Percentiles rank a stretch among this genome's conserved stretches.
phyloP scores from a whole-genome alignment of 164 flowering plant genomes.

The Malania oleifera region DNA sequence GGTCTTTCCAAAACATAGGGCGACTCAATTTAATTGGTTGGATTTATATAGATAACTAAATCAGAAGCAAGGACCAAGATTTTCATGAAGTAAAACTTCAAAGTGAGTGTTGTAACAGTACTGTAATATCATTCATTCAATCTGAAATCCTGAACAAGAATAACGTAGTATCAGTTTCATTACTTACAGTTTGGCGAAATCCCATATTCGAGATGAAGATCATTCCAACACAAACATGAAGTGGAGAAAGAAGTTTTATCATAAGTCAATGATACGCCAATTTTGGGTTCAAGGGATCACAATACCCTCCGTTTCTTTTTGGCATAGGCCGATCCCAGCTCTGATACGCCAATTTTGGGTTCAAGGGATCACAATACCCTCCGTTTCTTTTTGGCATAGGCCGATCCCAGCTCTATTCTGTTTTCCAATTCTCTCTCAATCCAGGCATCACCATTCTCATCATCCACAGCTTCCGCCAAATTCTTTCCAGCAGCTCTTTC shows the following conservation, averaged over 20 bases:
- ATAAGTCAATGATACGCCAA: slow-evolving; percentile 4
- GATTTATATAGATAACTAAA: no score
- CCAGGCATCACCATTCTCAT: slow-evolving; percentile 32
- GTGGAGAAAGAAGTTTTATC: neutral
- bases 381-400: slow-evolving; percentile 22
- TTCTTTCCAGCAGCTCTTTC: slow-evolving; percentile 14
- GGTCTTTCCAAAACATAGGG: no score
- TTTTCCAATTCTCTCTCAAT: slow-evolving; percentile 49
- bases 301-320: slow-evolving; percentile 24
- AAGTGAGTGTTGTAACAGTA: no score
- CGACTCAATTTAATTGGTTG: no score
- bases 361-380: slow-evolving; percentile 12
- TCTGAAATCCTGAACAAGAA: neutral
- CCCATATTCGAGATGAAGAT: neutral
- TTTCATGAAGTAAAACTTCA: no score
- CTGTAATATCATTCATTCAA: no score
- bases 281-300: slow-evolving; percentile 1
- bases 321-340: slow-evolving; percentile 18
- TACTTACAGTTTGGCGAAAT: slow-evolving; percentile 4
- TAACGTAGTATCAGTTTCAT: neutral
- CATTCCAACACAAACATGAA: neutral
- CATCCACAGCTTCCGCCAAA: slow-evolving; percentile 5
- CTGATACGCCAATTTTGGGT: no score
- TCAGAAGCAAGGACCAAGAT: neutral
- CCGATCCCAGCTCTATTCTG: slow-evolving; percentile 29